Base-by-base conservation (phyloP, 2,329 filamentous ascomycete genomes). In the Paraphoma sp. region DNA sequence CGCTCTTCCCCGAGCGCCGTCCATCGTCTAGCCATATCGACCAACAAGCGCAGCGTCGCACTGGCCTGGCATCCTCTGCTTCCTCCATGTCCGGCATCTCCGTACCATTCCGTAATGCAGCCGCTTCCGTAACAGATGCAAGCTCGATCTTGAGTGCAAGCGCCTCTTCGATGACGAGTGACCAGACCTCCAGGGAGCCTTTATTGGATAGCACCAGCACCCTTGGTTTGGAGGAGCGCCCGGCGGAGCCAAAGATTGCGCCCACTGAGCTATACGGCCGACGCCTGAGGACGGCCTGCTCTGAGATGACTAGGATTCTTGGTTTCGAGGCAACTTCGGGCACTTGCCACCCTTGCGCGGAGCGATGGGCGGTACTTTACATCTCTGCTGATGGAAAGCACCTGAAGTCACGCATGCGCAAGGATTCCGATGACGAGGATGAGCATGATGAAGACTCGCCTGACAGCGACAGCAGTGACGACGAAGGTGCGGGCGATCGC, bases 301-400 rank as follows among this genome's bases (percentile, higher is more conserved):
- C 90, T 52, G 89, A 92, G 66, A 87, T 93, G 87, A 83, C 80
- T 6, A 86, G 89, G 45, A 82, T 83, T 6, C 78, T 92, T 9
- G 89, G 89, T 4, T 68, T 80, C 6, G 88, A 92, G 12, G 84
- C 81, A 11, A 81, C 88, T 16, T 86, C 87, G 48, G 90, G 89
- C 18, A 82, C 86, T 12, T 89, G 87, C 52, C 90, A 95, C 67
- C 92, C 92, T 8, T 94, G 91, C 59, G 88, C 89, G 1, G 92
- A 96, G 76, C 84, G 89, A 53, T 96, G 92, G 92, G 86, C 90
- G 4, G 88, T 95, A 6, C 80, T 96, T 8, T 94, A 93, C 68
- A 86, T 96, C 53, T 90, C 90, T 0, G 78, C 86, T 0, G 87
- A 93, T 73, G 91, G 91, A 31, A 87, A 86, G 68, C 82, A 82